Conservation (phyloP, 192 early-diverging fungal species). For the Coemansia sp. region DNA sequence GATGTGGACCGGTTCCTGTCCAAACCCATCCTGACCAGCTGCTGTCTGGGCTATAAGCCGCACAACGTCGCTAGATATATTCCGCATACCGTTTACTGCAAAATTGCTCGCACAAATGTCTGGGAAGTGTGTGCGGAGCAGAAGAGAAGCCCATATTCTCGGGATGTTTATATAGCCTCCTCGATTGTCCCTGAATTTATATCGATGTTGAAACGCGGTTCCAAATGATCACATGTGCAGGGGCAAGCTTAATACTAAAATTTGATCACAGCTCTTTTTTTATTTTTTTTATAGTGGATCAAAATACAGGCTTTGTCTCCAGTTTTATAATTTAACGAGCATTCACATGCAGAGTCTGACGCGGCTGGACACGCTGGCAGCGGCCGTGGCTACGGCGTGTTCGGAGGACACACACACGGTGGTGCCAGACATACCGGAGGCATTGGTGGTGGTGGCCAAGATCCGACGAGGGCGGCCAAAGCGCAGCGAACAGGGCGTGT, state of each 20-base stretch:
- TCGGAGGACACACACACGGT: constrained; percentile 24
- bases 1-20: constrained; percentile 20
- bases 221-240: neutral
- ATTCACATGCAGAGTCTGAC: neutral
- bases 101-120: neutral
- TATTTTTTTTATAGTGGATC: constrained; percentile 16
- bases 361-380: constrained; percentile 31
- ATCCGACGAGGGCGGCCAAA: constrained; percentile 52
- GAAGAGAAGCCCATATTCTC: neutral
- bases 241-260: constrained; percentile 1
- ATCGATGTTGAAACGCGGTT: neutral
- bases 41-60: constrained; percentile 6
- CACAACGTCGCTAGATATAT: constrained; percentile 19
- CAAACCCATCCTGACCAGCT: neutral
- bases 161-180: neutral
- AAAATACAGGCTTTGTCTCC: neutral
- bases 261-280: constrained; percentile 3
- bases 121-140: neutral
- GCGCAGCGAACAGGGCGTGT: constrained; percentile 21
- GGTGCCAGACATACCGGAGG: constrained; percentile 43
- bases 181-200: constrained; percentile 1
- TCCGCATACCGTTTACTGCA: neutral
- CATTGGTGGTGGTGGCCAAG: constrained; percentile 41
- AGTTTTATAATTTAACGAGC: constrained; percentile 7
- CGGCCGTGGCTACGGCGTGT: constrained; percentile 25